These are phyloP conservation scores for Volvox carteri DNA, from an alignment of 163 green algal genomes.

Conservation along the genomic window DNA sequence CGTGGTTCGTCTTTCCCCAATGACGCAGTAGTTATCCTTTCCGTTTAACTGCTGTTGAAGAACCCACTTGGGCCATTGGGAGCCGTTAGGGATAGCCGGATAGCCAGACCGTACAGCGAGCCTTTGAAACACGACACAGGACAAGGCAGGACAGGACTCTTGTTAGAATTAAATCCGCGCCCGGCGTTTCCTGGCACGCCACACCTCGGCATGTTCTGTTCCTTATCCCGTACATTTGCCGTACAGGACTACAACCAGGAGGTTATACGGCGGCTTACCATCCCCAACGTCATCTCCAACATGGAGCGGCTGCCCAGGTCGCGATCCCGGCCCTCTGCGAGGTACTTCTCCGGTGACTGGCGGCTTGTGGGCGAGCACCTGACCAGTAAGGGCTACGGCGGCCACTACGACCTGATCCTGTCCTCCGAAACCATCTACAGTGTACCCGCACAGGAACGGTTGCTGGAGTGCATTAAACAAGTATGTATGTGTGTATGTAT, in stretches of 20 bases:
- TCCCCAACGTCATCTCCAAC: conserved; percentile 86
- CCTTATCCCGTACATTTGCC: too few species aligned
- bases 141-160: too few species aligned
- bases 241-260: conserved; percentile 91
- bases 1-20: too few species aligned
- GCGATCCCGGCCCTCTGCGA: not conserved
- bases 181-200: too few species aligned
- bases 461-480: conserved; percentile 87
- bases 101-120: too few species aligned
- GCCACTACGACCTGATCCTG: conserved; percentile 72
- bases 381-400: conserved; percentile 60
- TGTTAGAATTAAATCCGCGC: too few species aligned
- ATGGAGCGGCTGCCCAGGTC: conserved; percentile 59
- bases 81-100: too few species aligned
- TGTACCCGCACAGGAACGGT: conserved; percentile 66
- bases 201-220: too few species aligned
- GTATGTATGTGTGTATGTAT: not conserved
- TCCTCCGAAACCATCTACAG: conserved; percentile 91
- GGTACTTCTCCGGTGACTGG: conserved; percentile 67
- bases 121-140: too few species aligned
- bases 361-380: conserved; percentile 63
- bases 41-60: too few species aligned
- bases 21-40: too few species aligned
- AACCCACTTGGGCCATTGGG: too few species aligned
- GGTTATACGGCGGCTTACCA: conserved; percentile 82